These are phyloP conservation scores for Aspergillus terreus DNA, from an alignment of 2,329 filamentous ascomycete genomes.

Conservation along the genomic window DNA sequence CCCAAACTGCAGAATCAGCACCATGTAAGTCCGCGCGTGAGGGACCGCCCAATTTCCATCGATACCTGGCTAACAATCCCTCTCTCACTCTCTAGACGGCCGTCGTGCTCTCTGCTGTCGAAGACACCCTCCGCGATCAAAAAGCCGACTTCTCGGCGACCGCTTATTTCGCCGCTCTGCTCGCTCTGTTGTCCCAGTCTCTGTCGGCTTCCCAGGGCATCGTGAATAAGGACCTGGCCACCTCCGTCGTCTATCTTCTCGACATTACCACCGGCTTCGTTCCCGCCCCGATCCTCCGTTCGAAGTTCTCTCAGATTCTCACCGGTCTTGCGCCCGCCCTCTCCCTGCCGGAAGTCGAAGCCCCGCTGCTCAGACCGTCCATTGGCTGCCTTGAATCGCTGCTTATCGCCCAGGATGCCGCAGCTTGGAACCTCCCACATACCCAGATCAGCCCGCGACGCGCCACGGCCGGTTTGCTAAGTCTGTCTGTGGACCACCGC, in stretches of 20 bases:
- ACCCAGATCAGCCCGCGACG: slow-evolving; percentile 80
- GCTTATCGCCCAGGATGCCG: slow-evolving; percentile 79
- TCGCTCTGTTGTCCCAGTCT: slow-evolving; percentile 80
- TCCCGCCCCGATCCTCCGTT: slow-evolving; percentile 79
- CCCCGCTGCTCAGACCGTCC: slow-evolving; percentile 77
- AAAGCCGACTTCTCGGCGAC: slow-evolving; percentile 79
- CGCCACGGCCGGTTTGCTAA: slow-evolving; percentile 80
- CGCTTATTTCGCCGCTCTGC: slow-evolving; percentile 91
- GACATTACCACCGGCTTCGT: slow-evolving; percentile 84
- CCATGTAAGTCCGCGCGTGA: slow-evolving; percentile 58
- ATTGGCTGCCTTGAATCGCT: slow-evolving; percentile 94
- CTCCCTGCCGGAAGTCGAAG: slow-evolving; percentile 75
- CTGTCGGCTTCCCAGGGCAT: slow-evolving; percentile 59
- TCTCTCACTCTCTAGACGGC: slow-evolving; percentile 38
- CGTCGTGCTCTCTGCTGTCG: slow-evolving; percentile 83
- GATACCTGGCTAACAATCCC: slow-evolving; percentile 5
- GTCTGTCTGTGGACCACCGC: slow-evolving; percentile 77
- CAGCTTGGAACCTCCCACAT: slow-evolving; percentile 82
- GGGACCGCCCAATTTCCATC: slow-evolving; percentile 10
- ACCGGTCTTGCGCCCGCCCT: slow-evolving; percentile 80
- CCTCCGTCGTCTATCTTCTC: slow-evolving; percentile 90
- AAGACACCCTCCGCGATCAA: slow-evolving; percentile 87
- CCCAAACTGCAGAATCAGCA: slow-evolving; percentile 95
- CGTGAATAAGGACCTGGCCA: slow-evolving; percentile 76
- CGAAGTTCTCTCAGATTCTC: slow-evolving; percentile 93